Conservation (phyloP, 2,329 filamentous ascomycete species). For the Ilyonectria mors-panacis region DNA sequence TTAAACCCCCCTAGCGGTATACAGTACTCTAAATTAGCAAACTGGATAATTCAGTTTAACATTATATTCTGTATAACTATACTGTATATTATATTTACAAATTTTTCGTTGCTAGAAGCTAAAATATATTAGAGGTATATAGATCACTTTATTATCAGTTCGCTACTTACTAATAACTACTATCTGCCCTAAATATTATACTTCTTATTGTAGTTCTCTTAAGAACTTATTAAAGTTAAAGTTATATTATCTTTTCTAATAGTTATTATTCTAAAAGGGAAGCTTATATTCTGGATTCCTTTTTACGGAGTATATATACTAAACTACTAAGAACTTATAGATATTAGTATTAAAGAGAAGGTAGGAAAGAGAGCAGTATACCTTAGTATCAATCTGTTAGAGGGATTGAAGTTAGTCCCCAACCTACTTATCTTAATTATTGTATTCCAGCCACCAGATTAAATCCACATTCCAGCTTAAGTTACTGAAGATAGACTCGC, state of each 20-base stretch:
- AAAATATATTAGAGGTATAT: neutral
- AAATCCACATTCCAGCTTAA: constrained; percentile 15
- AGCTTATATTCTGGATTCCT: neutral
- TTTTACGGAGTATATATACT: constrained; percentile 1
- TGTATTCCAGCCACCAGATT: constrained; percentile 6
- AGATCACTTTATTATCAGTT: neutral
- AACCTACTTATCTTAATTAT: constrained; percentile 3
- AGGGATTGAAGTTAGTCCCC: constrained; percentile 1
- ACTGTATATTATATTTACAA: neutral
- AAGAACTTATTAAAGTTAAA: constrained; percentile 18
- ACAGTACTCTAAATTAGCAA: constrained; percentile 7
- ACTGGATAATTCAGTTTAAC: constrained; percentile 3
- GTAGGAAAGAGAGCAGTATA: neutral
- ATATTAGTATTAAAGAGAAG: neutral
- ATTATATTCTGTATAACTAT: constrained; percentile 2
- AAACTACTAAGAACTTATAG: constrained; percentile 8
- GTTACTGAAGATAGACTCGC: constrained; percentile 11
- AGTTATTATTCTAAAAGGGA: neutral
- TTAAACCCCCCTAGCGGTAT: neutral
- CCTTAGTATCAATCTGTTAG: constrained; percentile 3
- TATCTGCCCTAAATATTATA: neutral
- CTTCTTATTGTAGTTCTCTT: constrained; percentile 3
- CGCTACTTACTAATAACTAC: neutral
- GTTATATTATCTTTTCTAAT: constrained; percentile 4
- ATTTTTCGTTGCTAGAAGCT: neutral